Conservation (phyloP, 495 filamentous ascomycete species). For the Chlorociboria aeruginascens region DNA sequence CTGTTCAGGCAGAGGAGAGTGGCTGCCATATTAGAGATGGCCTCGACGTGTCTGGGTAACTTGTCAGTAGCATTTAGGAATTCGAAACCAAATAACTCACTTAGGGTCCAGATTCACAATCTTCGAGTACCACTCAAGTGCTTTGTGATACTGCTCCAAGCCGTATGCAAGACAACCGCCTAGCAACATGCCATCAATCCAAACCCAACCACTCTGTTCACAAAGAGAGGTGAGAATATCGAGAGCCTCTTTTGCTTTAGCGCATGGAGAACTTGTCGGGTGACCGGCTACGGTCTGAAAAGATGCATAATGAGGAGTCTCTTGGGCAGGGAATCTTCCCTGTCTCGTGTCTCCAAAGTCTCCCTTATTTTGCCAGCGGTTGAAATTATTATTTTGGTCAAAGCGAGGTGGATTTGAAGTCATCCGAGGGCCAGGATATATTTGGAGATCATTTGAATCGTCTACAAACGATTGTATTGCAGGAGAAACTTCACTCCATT, state of each 20-base stretch:
- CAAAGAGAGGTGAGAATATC: constrained; percentile 74
- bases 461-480: constrained; percentile 2
- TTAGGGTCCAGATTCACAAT: constrained; percentile 71
- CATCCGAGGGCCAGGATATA: neutral
- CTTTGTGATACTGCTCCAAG: constrained; percentile 73
- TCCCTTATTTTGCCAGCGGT: neutral
- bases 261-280: constrained; percentile 1
- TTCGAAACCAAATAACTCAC: constrained; percentile 33
- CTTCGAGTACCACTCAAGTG: constrained; percentile 78
- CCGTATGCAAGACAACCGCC: constrained; percentile 92
- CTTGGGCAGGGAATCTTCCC: constrained; percentile 4
- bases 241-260: constrained; percentile 47
- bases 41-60: constrained; percentile 70
- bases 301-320: constrained; percentile 15
- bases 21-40: constrained; percentile 85
- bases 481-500: constrained; percentile 1
- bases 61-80: constrained; percentile 1
- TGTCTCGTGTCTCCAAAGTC: neutral
- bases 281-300: constrained; percentile 6
- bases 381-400: neutral
- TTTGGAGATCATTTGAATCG: neutral
- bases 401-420: neutral
- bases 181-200: constrained; percentile 91
- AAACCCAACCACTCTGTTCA: constrained; percentile 79
- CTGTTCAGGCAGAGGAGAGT: constrained; percentile 74